A percentile compares a stretch with the other conserved stretches of the same genome.
These are phyloP conservation scores for Microascus cirrosus DNA, from an alignment of 2,329 filamentous ascomycete genomes.

Conservation along the genomic window DNA sequence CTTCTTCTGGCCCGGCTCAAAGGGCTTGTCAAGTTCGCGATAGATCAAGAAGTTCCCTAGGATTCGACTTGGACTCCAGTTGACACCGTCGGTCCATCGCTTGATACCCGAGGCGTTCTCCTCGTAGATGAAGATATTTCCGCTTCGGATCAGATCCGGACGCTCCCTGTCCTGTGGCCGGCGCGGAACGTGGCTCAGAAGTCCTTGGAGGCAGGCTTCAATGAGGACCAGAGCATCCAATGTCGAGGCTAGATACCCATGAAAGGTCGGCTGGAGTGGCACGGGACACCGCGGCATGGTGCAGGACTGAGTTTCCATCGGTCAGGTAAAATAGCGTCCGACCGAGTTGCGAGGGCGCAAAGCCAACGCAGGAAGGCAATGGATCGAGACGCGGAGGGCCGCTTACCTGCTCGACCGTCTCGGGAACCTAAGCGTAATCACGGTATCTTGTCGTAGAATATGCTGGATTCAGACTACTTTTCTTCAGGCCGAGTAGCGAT, in stretches of 20 bases:
- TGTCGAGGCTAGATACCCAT: conserved; percentile 57
- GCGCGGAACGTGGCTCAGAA: conserved; percentile 64
- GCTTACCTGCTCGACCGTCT: no score
- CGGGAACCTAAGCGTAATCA: no score
- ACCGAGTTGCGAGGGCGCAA: not conserved
- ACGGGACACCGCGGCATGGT: conserved; percentile 1
- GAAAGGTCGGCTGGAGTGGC: conserved; percentile 51
- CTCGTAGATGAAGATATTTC: conserved; percentile 84
- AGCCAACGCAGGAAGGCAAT: no score
- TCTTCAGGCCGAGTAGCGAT: no score
- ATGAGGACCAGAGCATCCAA: conserved; percentile 71
- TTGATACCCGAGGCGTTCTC: conserved; percentile 86
- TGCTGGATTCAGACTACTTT: no score
- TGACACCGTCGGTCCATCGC: conserved; percentile 84
- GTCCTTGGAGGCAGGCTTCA: conserved; percentile 63
- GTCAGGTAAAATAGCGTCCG: not conserved
- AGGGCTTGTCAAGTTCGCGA: conserved; percentile 67
- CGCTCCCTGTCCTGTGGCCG: conserved; percentile 81
- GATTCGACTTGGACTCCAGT: conserved; percentile 84
- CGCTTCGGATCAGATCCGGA: conserved; percentile 65
- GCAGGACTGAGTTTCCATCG: not conserved
- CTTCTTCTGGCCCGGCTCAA: conserved; percentile 77
- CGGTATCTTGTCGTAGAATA: no score
- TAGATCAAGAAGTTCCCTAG: conserved; percentile 80
- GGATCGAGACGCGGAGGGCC: no score